A percentile compares a stretch with the other conserved stretches of the same genome.
phyloP scores from a whole-genome alignment of 306 rosid genomes.

The Prunus mongolica region DNA sequence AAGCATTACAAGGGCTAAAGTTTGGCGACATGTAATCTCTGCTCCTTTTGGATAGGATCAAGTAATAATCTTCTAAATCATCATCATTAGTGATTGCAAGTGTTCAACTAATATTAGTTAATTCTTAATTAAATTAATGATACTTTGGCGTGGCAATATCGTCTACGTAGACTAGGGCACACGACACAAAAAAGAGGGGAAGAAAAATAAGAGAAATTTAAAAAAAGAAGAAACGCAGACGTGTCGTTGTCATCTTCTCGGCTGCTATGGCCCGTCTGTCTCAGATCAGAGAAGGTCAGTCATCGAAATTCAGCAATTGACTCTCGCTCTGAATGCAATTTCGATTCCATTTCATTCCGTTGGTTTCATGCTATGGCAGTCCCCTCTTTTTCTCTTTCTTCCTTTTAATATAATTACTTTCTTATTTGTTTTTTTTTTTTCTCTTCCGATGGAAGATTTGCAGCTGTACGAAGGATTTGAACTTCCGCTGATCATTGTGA shows the following conservation, averaged over 20 bases:
- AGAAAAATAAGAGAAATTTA: background rate
- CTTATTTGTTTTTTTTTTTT: background rate
- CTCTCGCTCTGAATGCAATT: background rate
- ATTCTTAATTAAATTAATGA: no score
- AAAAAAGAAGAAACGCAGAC: background rate
- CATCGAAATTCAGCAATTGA: background rate
- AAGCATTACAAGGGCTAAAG: no score
- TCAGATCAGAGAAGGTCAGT: constrained; percentile 1
- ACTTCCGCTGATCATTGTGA: background rate
- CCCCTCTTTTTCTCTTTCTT: background rate
- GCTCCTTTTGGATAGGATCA: no score
- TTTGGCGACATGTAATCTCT: no score
- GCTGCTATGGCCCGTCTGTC: background rate
- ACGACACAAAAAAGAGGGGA: background rate
- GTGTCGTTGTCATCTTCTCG: background rate
- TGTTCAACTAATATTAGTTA: no score
- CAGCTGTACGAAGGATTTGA: background rate
- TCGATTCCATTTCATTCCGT: background rate
- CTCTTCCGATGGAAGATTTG: background rate
- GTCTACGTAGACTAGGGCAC: no score
- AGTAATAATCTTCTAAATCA: no score
- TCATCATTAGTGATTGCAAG: no score
- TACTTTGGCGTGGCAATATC: no score
- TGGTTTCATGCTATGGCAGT: background rate
- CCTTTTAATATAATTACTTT: background rate